These are phyloP conservation scores for Aspergillus jensenii DNA, from an alignment of 2,329 filamentous ascomycete species.

Conservation along the genomic window DNA sequence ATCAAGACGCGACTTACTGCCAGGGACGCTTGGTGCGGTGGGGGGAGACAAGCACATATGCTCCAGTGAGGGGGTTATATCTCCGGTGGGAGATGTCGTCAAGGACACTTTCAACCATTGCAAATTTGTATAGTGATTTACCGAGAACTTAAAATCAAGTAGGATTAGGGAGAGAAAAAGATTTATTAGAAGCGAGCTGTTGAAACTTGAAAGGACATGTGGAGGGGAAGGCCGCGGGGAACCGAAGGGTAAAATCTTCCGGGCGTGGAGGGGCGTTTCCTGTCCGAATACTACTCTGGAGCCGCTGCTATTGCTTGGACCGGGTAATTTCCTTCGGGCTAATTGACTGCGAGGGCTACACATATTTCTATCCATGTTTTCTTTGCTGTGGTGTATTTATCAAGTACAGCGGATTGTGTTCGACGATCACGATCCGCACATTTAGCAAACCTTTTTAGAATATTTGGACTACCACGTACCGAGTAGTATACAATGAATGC, in stretches of 20 bases:
- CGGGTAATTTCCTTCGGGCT: conserved; percentile 9
- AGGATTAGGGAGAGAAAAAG: background rate
- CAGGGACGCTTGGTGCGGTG: conserved; percentile 96
- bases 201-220: background rate
- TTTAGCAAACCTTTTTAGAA: no score
- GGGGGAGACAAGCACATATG: conserved; percentile 91
- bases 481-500: no score
- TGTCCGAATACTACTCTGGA: background rate
- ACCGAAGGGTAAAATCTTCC: conserved; percentile 11
- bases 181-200: conserved; percentile 3
- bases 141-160: background rate
- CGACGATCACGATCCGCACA: no score
- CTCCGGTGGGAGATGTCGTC: conserved; percentile 96
- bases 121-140: conserved; percentile 12
- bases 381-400: background rate
- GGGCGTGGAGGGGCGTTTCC: conserved; percentile 6
- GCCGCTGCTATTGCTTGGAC: background rate
- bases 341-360: background rate
- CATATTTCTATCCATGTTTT: background rate
- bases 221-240: conserved; percentile 8
- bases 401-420: no score
- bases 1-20: conserved; percentile 66
- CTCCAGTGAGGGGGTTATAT: conserved; percentile 86
- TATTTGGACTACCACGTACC: no score
- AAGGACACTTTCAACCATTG: conserved; percentile 73